A percentile compares a stretch with the other conserved stretches of the same genome.
Evolutionary conservation across 164 flowering plant species (phyloP).

Genomic region (Chloranthus sessilifolius): DNA sequence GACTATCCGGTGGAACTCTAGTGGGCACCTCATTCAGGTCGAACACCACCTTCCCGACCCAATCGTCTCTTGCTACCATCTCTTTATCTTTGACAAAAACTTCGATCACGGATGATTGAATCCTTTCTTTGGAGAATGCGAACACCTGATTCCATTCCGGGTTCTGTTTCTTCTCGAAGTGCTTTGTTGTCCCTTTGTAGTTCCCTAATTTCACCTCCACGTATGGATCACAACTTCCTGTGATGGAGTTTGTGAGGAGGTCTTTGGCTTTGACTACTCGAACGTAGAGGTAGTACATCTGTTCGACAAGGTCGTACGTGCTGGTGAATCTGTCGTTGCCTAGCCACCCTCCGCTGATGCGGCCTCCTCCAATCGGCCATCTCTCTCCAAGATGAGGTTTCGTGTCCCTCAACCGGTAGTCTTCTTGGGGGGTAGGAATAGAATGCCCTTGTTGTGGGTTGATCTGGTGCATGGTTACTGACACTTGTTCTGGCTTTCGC

Average conservation of each 20-base stretch:
- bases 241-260: conserved; percentile 49
- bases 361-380: conserved; percentile 60
- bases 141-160: conserved; percentile 75
- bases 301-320: conserved; percentile 88
- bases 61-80: conserved; percentile 66
- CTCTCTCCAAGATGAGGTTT: conserved; percentile 69
- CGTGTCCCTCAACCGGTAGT: conserved; percentile 64
- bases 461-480: conserved; percentile 29
- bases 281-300: conserved; percentile 73
- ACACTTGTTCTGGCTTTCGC: conserved; percentile 12
- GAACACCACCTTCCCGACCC: conserved; percentile 55
- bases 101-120: conserved; percentile 18
- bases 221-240: conserved; percentile 69
- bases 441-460: conserved; percentile 7
- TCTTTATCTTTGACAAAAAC: conserved; percentile 31
- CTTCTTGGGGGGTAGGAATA: conserved; percentile 33
- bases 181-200: conserved; percentile 68
- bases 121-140: conserved; percentile 28
- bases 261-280: conserved; percentile 80
- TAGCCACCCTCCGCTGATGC: conserved; percentile 41
- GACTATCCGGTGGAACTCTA: conserved; percentile 89
- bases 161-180: conserved; percentile 59
- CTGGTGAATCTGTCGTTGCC: conserved; percentile 57
- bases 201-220: conserved; percentile 77
- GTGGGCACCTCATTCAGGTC: conserved; percentile 82